Evolutionary conservation across 2,329 filamentous ascomycete genomes (phyloP), one percentile per base, ranked within the genome.

Genomic region (Monosporascus cannonballus): DNA sequence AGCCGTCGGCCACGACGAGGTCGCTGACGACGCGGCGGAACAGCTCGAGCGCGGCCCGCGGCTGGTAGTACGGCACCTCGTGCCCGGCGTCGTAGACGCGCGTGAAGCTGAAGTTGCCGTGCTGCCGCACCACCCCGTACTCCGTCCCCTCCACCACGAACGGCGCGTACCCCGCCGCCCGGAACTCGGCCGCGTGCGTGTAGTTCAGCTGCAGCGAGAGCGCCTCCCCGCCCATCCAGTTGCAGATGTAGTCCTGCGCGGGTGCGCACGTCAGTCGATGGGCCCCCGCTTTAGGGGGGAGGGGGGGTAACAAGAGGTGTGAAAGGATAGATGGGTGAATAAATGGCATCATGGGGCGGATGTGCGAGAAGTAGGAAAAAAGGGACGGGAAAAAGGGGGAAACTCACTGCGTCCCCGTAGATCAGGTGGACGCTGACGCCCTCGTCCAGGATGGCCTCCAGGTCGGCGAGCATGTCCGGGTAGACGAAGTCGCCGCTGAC

Each of bases 151-250:
- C 88, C 41, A 89, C 83, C 14, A 84, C 73, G 56, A 94, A 83
- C 15, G 86, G 82, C 0, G 83, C 80, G 65, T 94, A 94, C 1
- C 88, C 89, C 0, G 89, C 84, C 0, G 72, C 67, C 2, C 76
- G 71, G 65, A 93, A 94, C 27, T 71, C 69, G 1, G 70, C 68
- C 0, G 74, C 69, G 57, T 86, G 83, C 18, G 69, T 61, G 17
- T 76, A 72, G 41, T 83, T 76, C 0, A 90, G 72, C 6, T 77
- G 76, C 3, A 90, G 74, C 3, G 85, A 88, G 42, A 89, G 76
- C 2, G 85, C 84, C 68, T 94, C 80, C 37, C 88, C 89, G n/a
- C 90, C 89, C 58, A 86, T 73, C 81, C 86, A 85, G 65, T 85
- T 85, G 67, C 81, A 85, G 55, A 82, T 77, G 62, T 81, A 85